Percentiles rank a stretch among this genome's conserved stretches.
Evolutionary conservation across 371 early-diverging fungal genomes (phyloP).

Genomic region (Syncephalis plumigaleata): DNA sequence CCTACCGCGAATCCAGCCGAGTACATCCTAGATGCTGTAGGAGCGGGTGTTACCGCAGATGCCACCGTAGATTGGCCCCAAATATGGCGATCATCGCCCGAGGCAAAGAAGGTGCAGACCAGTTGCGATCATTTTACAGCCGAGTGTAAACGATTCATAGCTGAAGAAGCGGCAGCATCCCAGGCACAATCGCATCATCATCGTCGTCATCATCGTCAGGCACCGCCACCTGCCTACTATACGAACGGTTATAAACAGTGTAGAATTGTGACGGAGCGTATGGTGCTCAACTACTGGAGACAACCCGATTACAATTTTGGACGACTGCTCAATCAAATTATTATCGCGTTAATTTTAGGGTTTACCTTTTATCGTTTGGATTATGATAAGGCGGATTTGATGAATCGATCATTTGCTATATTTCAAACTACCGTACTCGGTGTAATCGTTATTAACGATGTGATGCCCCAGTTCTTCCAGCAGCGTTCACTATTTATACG

Average conservation of each 20-base stretch:
- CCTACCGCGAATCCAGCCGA: constrained; percentile 48
- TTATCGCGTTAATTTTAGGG: constrained; percentile 23
- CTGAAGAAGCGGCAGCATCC: neutral
- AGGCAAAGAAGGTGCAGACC: constrained; percentile 7
- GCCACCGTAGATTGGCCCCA: constrained; percentile 27
- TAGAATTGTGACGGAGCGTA: neutral
- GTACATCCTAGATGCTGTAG: constrained; percentile 46
- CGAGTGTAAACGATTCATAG: constrained; percentile 2
- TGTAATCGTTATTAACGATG: constrained; percentile 46
- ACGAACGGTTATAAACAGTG: constrained; percentile 18
- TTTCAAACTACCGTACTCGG: constrained; percentile 48
- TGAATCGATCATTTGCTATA: constrained; percentile 53
- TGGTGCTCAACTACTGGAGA: constrained; percentile 19
- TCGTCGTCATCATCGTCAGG: no score
- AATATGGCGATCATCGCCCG: constrained; percentile 28
- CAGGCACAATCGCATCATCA: no score
- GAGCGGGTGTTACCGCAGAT: constrained; percentile 33
- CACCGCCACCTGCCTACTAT: constrained; percentile 12
- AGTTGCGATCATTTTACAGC: constrained; percentile 7
- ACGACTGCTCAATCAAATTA: constrained; percentile 18
- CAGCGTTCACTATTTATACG: constrained; percentile 51
- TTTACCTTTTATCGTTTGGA: constrained; percentile 26
- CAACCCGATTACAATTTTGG: constrained; percentile 44
- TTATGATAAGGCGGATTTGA: constrained; percentile 32
- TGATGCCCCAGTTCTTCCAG: constrained; percentile 51